Evolutionary conservation across 305 asterid genomes (phyloP).

Genomic region (Solanum hybrid): DNA sequence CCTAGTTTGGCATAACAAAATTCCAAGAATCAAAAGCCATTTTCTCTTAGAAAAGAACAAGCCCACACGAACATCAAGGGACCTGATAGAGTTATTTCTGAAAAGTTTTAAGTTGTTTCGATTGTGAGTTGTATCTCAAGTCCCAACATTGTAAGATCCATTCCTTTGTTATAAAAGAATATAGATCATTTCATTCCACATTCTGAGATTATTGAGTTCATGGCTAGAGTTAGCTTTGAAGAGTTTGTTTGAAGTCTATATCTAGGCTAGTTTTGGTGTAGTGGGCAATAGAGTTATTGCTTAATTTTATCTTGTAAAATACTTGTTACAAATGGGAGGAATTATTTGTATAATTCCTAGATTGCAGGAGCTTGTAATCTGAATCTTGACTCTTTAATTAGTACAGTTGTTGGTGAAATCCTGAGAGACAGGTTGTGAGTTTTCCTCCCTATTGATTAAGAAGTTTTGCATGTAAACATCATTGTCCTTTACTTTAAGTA

Average conservation of each 20-base stretch:
- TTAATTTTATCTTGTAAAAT: too few species aligned
- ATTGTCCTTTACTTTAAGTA: too few species aligned
- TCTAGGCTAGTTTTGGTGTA: neutral
- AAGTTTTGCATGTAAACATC: too few species aligned
- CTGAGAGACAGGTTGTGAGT: neutral
- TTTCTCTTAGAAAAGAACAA: too few species aligned
- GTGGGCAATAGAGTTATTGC: neutral
- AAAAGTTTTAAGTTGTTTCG: neutral
- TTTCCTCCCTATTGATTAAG: neutral
- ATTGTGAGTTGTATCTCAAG: neutral
- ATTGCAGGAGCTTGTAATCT: too few species aligned
- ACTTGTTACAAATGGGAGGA: neutral
- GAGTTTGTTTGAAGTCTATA: too few species aligned
- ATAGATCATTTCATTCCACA: too few species aligned
- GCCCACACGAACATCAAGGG: neutral
- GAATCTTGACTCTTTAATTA: neutral
- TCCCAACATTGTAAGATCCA: neutral
- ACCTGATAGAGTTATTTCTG: neutral
- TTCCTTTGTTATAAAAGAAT: neutral
- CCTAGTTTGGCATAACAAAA: neutral
- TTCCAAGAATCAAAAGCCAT: too few species aligned
- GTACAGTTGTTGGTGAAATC: neutral
- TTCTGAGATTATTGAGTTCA: neutral
- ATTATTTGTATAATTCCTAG: too few species aligned
- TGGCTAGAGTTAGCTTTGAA: neutral